Evolutionary conservation across 2,329 filamentous ascomycete species (phyloP).

Genomic region (Thermothelomyces thermophilus): DNA sequence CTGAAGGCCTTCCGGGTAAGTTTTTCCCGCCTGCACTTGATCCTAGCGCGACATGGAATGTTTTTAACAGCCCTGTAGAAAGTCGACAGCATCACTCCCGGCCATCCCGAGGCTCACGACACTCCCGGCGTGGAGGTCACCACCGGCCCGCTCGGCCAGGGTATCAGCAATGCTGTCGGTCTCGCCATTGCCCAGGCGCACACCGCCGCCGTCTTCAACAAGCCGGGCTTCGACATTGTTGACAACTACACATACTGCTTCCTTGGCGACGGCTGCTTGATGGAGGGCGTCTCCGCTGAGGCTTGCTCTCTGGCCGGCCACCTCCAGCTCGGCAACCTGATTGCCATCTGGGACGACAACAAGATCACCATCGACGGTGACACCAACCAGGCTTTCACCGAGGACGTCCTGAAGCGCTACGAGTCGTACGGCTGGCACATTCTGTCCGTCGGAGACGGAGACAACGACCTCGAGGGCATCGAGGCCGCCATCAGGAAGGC

Average conservation of each 20-base stretch:
- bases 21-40: slow-evolving; percentile 23
- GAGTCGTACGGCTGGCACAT: slow-evolving; percentile 97
- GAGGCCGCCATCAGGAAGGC: slow-evolving; percentile 81
- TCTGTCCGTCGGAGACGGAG: slow-evolving; percentile 75
- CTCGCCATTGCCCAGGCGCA: slow-evolving; percentile 95
- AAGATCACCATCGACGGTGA: slow-evolving; percentile 93
- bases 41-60: too few relatives aligned
- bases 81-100: slow-evolving; percentile 73
- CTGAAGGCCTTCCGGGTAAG: slow-evolving; percentile 93
- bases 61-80: slow-evolving; percentile 31
- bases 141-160: slow-evolving; percentile 94
- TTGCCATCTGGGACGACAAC: slow-evolving; percentile 97
- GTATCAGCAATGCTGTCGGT: slow-evolving; percentile 95
- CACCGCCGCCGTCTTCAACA: slow-evolving; percentile 89
- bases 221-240: slow-evolving; percentile 82
- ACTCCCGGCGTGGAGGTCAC: slow-evolving; percentile 97
- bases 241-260: slow-evolving; percentile 97
- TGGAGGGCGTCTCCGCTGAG: slow-evolving; percentile 96
- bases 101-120: slow-evolving; percentile 94
- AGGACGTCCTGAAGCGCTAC: slow-evolving; percentile 91
- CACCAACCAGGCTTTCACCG: slow-evolving; percentile 93
- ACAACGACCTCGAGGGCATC: slow-evolving; percentile 80
- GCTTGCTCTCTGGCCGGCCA: slow-evolving; percentile 89
- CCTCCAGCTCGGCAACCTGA: slow-evolving; percentile 95
- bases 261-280: slow-evolving; percentile 96